A percentile compares a stretch with the other conserved stretches of the same genome.
Evolutionary conservation across 176 grass and related monocot species (phyloP).

Genomic region (Dactylis glomerata): DNA sequence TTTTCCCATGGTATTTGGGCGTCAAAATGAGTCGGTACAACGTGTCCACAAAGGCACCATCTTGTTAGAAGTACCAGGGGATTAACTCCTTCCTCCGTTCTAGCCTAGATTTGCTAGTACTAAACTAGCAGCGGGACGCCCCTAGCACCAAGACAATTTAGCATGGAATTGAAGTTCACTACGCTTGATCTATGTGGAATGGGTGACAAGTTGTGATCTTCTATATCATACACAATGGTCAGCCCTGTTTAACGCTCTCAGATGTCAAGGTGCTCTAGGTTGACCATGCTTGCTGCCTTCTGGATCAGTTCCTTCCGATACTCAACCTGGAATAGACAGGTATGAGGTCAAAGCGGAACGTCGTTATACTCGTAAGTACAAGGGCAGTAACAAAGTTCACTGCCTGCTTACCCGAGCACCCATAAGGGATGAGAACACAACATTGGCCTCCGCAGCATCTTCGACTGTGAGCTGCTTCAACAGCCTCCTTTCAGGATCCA

Average conservation of each 20-base stretch:
- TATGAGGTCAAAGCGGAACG: not conserved
- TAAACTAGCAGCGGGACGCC: too few species aligned
- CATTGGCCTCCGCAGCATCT: constrained; percentile 82
- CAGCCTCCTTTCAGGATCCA: constrained; percentile 84
- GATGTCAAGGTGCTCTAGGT: constrained; percentile 86
- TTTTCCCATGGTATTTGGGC: not conserved
- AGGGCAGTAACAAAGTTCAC: not conserved
- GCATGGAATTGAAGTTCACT: not conserved
- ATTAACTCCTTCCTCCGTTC: not conserved
- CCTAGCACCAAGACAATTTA: constrained; percentile 12
- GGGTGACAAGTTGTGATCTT: not conserved
- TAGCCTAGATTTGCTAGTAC: constrained; percentile 27
- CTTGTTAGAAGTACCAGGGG: not conserved
- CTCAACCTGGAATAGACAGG: constrained; percentile 62
- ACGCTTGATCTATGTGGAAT: constrained; percentile 4
- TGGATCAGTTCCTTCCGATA: constrained; percentile 80
- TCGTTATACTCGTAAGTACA: not conserved
- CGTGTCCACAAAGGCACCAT: not conserved
- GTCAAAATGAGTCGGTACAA: not conserved
- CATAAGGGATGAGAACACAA: constrained; percentile 96
- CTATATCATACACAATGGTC: constrained; percentile 35
- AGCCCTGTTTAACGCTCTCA: constrained; percentile 24
- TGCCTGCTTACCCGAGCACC: constrained; percentile 57
- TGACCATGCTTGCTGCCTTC: constrained; percentile 64
- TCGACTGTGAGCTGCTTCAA: constrained; percentile 90